Conservation (phyloP, 345 rosid genomes). For the Fremontodendron californicum region DNA sequence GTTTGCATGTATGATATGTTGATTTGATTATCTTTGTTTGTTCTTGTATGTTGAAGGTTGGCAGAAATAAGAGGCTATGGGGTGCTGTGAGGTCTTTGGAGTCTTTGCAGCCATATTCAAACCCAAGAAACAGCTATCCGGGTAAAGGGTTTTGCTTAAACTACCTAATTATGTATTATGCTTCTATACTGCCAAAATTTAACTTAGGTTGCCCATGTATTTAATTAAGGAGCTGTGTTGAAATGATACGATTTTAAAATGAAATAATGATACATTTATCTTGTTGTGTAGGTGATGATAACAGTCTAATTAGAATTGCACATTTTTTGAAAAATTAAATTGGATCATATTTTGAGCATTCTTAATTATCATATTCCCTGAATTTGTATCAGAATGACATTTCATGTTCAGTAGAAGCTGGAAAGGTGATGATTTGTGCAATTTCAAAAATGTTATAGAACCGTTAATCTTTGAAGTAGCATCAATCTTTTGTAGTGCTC, state of each 20-base stretch:
- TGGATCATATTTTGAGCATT: neutral
- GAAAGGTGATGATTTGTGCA: neutral
- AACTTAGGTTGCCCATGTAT: neutral
- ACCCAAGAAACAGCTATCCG: slow-evolving; percentile 69
- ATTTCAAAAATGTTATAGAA: neutral
- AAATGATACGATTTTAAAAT: slow-evolving; percentile 3
- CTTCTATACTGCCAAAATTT: neutral
- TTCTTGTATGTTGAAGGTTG: slow-evolving; percentile 37
- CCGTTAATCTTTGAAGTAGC: neutral
- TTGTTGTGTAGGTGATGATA: neutral
- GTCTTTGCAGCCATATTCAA: slow-evolving; percentile 88
- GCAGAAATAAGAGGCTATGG: slow-evolving; percentile 70
- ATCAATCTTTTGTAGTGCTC: neutral
- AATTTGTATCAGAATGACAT: neutral
- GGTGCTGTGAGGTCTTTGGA: slow-evolving; percentile 63
- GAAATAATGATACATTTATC: neutral
- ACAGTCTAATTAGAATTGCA: neutral
- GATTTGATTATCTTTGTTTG: slow-evolving; percentile 10
- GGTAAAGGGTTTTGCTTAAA: slow-evolving; percentile 44
- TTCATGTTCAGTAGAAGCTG: neutral
- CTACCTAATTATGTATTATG: neutral
- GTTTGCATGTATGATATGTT: neutral
- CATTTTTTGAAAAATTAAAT: neutral
- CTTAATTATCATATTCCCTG: neutral
- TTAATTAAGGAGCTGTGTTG: slow-evolving; percentile 1